These are phyloP conservation scores for Batkoa obscura DNA, from an alignment of 371 early-diverging fungal species.

Conservation along the genomic window DNA sequence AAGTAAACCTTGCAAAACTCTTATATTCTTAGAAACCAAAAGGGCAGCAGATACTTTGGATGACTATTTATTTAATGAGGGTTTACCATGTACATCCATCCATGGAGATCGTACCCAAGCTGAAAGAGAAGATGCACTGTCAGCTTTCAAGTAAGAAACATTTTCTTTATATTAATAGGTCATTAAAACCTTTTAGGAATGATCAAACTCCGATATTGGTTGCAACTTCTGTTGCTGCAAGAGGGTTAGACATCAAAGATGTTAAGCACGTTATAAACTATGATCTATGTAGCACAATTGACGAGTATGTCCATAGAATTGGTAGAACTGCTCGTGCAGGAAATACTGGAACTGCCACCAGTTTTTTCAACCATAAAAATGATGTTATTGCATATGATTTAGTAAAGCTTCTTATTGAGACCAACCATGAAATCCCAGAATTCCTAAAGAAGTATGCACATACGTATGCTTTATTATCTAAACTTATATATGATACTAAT, in stretches of 20 bases:
- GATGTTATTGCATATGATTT: background rate
- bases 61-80: background rate
- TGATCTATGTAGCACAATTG: background rate
- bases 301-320: background rate
- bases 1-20: conserved; percentile 2
- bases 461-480: too few relatives aligned
- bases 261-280: conserved; percentile 1
- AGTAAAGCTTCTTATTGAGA: background rate
- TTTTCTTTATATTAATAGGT: too few relatives aligned
- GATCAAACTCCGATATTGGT: background rate
- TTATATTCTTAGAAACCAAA: conserved; percentile 1
- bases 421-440: background rate
- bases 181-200: background rate
- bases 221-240: background rate
- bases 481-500: too few relatives aligned
- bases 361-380: background rate
- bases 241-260: background rate
- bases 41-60: background rate
- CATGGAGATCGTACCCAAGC: background rate
- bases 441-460: too few relatives aligned
- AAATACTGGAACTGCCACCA: background rate
- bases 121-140: conserved; percentile 11
- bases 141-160: conserved; percentile 41
- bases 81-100: background rate
- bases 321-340: background rate